Evolutionary conservation across 1,284 basidiomycete species (phyloP), one percentile per base, ranked within the genome.

Genomic region (Hymenochaete sp.): DNA sequence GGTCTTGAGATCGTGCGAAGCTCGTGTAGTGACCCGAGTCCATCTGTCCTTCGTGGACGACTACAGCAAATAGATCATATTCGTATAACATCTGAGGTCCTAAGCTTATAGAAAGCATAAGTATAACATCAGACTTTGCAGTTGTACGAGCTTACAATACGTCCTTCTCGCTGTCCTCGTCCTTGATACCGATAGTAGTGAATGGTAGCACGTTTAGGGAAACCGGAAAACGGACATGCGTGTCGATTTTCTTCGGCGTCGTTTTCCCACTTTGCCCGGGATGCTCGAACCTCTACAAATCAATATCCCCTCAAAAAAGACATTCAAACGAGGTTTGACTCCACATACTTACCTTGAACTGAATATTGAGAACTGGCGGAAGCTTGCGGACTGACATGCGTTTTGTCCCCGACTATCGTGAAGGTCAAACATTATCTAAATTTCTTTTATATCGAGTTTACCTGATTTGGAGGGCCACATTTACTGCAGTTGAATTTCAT

Each of bases 21-120:
- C 84, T 89, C 22, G 83, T 90, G 62, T 97, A 97, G 59, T 97
- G 93, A 0, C 93, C 93, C 49, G 92, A 96, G 62, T 93, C 85
- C 57, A 98, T 80, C 61, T 88, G 84, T 7, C 93, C 93, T 60
- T 96, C 90, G 62, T 97, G 93, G 52, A 92, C 93, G 49, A 97
- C 84, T 26, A 97, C 91, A 6, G 90, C 86, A 57, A 95, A 93
- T 2, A 97, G 74, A 57, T 96, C 89, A 61, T 96, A 97, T 45
- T 88, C 81, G 62, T 90, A 97, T 63, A 91, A 72, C 10, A 73
- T 70, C 29, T 75, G 68, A 1, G 84, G 81, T 1, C 82, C 79
- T 4, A 71, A 44, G n/a, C 51, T n/a, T 44, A 6, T 35, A 32
- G 16, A 19, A 1, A 40, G 13, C 13, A 27, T 19, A 27, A 42